phyloP scores from a whole-genome alignment of 2,329 filamentous ascomycete genomes.

The Didymella sp. region DNA sequence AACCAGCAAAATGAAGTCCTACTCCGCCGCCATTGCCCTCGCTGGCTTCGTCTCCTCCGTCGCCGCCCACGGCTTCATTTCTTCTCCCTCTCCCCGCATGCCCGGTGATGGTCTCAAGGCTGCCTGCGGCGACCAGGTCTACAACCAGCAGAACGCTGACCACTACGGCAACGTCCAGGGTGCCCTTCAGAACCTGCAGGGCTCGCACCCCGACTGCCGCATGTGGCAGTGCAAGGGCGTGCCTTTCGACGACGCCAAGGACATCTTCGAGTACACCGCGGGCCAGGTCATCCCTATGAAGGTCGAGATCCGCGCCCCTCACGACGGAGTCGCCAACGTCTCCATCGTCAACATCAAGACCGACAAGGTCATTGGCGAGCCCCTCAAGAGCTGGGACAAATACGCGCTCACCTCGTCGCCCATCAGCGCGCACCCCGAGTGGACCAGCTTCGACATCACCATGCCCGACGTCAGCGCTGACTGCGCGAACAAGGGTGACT shows the following conservation, averaged over 20 bases:
- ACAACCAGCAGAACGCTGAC: conserved; percentile 61
- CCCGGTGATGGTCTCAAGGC: conserved; percentile 60
- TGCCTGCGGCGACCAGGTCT: conserved; percentile 63
- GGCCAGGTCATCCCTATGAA: conserved; percentile 56
- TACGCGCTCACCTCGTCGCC: conserved; percentile 60
- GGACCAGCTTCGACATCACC: conserved; percentile 61
- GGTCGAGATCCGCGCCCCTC: conserved; percentile 60
- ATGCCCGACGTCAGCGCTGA: conserved; percentile 60
- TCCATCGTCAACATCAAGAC: conserved; percentile 63
- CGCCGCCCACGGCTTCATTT: conserved; percentile 62
- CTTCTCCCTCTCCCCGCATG: conserved; percentile 56
- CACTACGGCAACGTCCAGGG: conserved; percentile 65
- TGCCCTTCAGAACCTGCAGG: conserved; percentile 57
- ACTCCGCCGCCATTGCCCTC: conserved; percentile 51
- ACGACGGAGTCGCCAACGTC: conserved; percentile 65
- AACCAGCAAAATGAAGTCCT: conserved; percentile 53
- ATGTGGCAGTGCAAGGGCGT: conserved; percentile 66
- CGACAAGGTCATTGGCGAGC: conserved; percentile 60
- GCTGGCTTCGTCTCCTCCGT: conserved; percentile 56
- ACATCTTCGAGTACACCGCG: conserved; percentile 58
- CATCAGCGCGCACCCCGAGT: conserved; percentile 50
- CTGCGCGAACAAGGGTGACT: conserved; percentile 58
- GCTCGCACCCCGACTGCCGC: conserved; percentile 59
- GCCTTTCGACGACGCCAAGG: conserved; percentile 62
- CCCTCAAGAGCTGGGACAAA: conserved; percentile 62